Base-by-base conservation (phyloP, 495 filamentous ascomycete species). In the Tricharina praecox region DNA sequence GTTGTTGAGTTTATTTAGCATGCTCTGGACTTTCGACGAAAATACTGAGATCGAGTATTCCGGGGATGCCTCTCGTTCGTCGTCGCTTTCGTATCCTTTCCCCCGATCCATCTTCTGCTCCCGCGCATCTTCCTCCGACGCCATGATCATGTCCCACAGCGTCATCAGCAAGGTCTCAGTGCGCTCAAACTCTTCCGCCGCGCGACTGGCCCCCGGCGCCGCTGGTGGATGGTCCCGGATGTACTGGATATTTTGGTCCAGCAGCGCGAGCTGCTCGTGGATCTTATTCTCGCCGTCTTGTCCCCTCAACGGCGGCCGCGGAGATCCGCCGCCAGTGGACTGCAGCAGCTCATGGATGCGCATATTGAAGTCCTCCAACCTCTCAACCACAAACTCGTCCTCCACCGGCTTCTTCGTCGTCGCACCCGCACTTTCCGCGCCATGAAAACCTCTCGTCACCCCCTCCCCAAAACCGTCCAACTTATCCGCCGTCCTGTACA, bases 401-500 rank as follows among this genome's bases (percentile, higher is more conserved):
- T 46, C 25, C 11, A 46, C 28, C 30, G 20, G 18, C 20, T 23
- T 35, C 43, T 46, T 16, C 28, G 25, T 19, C n/a, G n/a, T n/a
- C n/a, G n/a, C n/a, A n/a, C n/a, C n/a, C n/a, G n/a, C n/a, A n/a
- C n/a, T n/a, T 23, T 11, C 25, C 19, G 11, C 41, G 13, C 25
- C 23, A 15, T 18, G 8, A 30, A 44, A 11, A 44, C 20, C 23
- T 24, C n/a, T 34, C 21, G 13, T 11, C 25, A 35, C 11, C n/a
- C n/a, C n/a, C 18, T 63, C 58, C 53, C 58, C 63, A 64, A 67
- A 64, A 43, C 64, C 76, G 45, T 83, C 74, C 33, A 78, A 59
- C 45, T 77, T 71, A 50, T 92, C 82, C 1, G 79, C 70, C 1
- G 75, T 70, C 42, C 72, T 70, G 55, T 93, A 93, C 24, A 87